Evolutionary conservation across 371 early-diverging fungal genomes (phyloP), one percentile per base, ranked within the genome.

Genomic region (Conidiobolus incongruus): DNA sequence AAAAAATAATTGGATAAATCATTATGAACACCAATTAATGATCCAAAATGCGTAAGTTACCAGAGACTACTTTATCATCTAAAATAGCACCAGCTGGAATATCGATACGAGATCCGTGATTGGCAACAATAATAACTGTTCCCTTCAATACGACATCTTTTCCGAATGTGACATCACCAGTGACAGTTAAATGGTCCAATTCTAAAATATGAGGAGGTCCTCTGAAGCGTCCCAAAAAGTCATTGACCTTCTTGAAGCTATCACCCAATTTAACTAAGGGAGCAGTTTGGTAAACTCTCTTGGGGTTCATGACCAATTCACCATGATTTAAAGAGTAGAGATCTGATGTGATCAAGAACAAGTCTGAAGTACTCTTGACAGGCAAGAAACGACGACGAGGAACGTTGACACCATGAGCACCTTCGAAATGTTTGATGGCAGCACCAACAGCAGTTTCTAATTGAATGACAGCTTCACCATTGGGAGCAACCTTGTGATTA

Each of bases 391-490:
- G 83, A 37, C 68, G 72, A 49, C 99, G 76, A 6, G 98, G 98
- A 4, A 99, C 99, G 51, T 98, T 93, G 48, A 99, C 71, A 46
- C 99, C 99, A 48, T 88, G 90, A 12, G 95, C 87, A 32, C 81
- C 81, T 23, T 72, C 61, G 63, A 99, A 99, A 66, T 93, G 94
- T 68, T 93, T 95, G 62, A 99, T 99, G 34, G 93, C 95, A 10
- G 98, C 95, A 59, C 98, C 98, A 10, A 97, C 95, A 28, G 99
- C 99, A 3, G 99, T 98, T 68, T 99, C 99, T 8, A 99, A 70
- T 65, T 99, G 98, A 45, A 98, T 85, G 7, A 98, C 93, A 60
- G 85, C 85, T 54, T 91, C 92, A 44, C 93, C 94, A 45, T 58
- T 56, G 35, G 47, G 23, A 19, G 47, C 41, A 5, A 84, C 74